Evolutionary conservation across 805 yeast genomes (phyloP), one percentile per base, ranked within the genome.

Genomic region (Kuraishia borneana): DNA sequence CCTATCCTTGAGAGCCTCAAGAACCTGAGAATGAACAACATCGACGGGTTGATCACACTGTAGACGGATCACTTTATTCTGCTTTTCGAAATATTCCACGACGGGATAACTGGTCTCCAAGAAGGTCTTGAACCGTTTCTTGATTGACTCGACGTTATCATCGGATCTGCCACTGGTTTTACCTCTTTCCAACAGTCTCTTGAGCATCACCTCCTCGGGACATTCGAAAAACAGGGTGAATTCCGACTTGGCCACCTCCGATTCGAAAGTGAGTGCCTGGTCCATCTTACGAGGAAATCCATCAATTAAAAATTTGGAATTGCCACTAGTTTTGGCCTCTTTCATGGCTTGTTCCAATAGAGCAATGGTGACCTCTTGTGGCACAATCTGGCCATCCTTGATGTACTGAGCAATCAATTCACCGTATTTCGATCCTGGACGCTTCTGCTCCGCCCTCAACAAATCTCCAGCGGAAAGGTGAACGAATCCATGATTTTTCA

Each of bases 241-340:
- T 18, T 74, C 64, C 41, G 83, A 79, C 55, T 68, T 79, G 48
- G 76, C 92, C 46, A 76, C 55, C 51, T 73, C 63, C 26, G 81
- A 74, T 60, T 89, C 97, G 54, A 89, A 89, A n/a, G 89, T 82
- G 27, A 81, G 39, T 1, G 97, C 97, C 63, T 89, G 98, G 59
- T 92, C 97, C 96, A 92, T 89, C 55, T 88, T 85, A 54, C 97
- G 73, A 32, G 98, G 98, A 70, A 92, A 89, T 1, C 98, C 98
- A 55, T 89, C 98, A 35, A 89, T 76, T 47, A 89, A 63, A 55
- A 88, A 89, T 45, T 74, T 74, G 35, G 65, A 67, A 18, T 59
- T 64, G 12, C 82, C 79, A n/a, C 63, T 51, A 3, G 45, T 40
- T 42, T 56, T 53, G 33, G 69, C 60, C 22, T 69, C 78, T 26